Conservation (phyloP, 2,329 filamentous ascomycete species). For the Rhynchosporium agropyri region DNA sequence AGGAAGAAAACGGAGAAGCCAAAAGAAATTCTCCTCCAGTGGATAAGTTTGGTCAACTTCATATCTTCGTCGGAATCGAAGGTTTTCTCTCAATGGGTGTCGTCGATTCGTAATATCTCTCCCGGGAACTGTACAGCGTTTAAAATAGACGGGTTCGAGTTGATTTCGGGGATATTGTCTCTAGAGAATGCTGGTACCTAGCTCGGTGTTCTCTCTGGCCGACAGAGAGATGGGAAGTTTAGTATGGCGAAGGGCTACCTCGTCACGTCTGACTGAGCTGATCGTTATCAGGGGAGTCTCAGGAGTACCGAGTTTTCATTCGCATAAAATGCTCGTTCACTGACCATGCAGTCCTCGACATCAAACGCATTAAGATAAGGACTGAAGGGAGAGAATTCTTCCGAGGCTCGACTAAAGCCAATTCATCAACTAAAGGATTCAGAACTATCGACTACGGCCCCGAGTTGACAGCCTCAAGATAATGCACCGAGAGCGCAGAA, state of each 20-base stretch:
- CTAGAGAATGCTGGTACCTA: background rate
- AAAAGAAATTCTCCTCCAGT: background rate
- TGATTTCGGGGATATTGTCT: background rate
- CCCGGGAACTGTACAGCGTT: too few species aligned
- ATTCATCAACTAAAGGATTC: conserved; percentile 22
- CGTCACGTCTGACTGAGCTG: background rate
- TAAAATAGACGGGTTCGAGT: background rate
- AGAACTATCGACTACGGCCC: conserved; percentile 13
- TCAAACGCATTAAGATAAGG: conserved; percentile 23
- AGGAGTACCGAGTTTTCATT: conserved; percentile 11
- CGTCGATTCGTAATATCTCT: too few species aligned
- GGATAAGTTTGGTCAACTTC: too few species aligned
- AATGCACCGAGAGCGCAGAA: conserved; percentile 7
- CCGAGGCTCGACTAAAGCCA: conserved; percentile 10
- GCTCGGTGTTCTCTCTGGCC: background rate
- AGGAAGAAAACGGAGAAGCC: background rate
- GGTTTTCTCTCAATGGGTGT: too few species aligned
- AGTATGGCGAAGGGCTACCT: background rate
- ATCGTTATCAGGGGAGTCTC: background rate
- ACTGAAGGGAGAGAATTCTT: background rate
- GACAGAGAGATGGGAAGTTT: background rate
- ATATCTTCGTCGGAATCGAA: too few species aligned
- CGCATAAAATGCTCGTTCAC: conserved; percentile 20
- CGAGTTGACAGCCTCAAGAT: background rate
- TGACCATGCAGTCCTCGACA: conserved; percentile 22